Evolutionary conservation across 2,329 filamentous ascomycete genomes (phyloP), one percentile per base, ranked within the genome.

Genomic region (Alternaria gaisen): DNA sequence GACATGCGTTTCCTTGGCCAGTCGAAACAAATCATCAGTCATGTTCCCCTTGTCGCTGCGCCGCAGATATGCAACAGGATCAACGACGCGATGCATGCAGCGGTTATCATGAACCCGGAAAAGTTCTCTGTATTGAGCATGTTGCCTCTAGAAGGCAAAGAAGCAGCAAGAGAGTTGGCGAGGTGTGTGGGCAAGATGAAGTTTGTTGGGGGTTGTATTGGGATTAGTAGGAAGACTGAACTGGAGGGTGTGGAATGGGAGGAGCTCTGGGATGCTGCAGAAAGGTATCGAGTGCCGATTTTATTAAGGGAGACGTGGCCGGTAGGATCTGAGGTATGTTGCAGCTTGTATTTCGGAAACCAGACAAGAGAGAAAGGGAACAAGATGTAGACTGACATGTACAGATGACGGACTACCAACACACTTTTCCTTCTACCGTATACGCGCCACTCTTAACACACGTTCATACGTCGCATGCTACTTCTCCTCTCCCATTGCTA

Each of bases 201-300:
- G 3, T 84, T 86, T 56, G 77, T 83, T 4, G 84, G 84, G 0
- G 82, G 83, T 1, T 70, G 85, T 42, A 68, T 86, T 10, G 82
- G 83, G 58, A 79, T 81, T 42, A 60, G 42, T 14, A 36, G 46
- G 14, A 24, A 80, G 81, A 59, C 55, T 20, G 81, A 80, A 61
- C 83, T 83, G 68, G 81, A 85, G 44, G 80, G 79, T 30, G 67
- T 70, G 32, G 72, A 71, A 28, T 85, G 81, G 64, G 80, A 81
- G 60, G 72, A 75, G 2, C 72, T 84, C n/a, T 85, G 81, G 71
- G 67, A 46, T 1, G 65, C 67, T 14, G 81, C 79, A 6, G 71
- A 79, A 63, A 76, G 74, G 53, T 73, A 82, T 26, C 76, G 79
- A 42, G 80, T 83, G 4, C 81, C 82, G 22, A 55, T 75, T 53